Base-by-base conservation (phyloP, 129 eudicot genomes). In the carrot (Daucus carota) region DNA sequence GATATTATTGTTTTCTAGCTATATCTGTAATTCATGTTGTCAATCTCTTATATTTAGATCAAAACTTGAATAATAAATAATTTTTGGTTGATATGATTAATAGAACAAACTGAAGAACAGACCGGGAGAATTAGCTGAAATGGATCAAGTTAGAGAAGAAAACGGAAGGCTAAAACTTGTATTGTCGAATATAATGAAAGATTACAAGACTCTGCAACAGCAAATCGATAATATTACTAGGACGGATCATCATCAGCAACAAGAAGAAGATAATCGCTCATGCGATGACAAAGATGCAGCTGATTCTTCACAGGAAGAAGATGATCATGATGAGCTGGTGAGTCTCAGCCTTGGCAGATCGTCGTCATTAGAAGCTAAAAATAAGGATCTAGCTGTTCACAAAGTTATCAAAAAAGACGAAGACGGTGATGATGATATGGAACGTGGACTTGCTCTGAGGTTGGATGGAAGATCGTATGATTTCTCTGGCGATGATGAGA, bases 111-210 rank as follows among this genome's bases (percentile, higher is more conserved):
- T 87, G 52, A 81, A 84, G 79, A 62, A 80, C 65, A 60, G 86
- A 57, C 31, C 6, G 65, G 10, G 32, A 2, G 65, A 57, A 57
- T 8, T 41, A 79, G 76, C 31, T 77, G 86, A 90, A 81, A 86
- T 88, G 83, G 84, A 87, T 45, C 83, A 84, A 81, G 91, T 86
- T 73, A 85, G 82, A 85, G 77, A 88, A 72, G 91, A 90, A 82
- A 88, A 90, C 62, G 78, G 85, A 59, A 81, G 75, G 80, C 42
- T 90, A 70, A 90, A 90, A 77, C 77, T 80, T 28, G 78, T 73
- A 18, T 36, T 86, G 76, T 76, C 88, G 6, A 57, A 50, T 31
- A 87, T 85, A 41, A 71, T 83, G 83, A 81, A 84, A 79, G 86
- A 88, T 67, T 88, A 86, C 77, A 60, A 85, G 44, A 83, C 86